Evolutionary conservation across 1,139 yeast genomes (phyloP).

Genomic region (Debaryomyces sp.): DNA sequence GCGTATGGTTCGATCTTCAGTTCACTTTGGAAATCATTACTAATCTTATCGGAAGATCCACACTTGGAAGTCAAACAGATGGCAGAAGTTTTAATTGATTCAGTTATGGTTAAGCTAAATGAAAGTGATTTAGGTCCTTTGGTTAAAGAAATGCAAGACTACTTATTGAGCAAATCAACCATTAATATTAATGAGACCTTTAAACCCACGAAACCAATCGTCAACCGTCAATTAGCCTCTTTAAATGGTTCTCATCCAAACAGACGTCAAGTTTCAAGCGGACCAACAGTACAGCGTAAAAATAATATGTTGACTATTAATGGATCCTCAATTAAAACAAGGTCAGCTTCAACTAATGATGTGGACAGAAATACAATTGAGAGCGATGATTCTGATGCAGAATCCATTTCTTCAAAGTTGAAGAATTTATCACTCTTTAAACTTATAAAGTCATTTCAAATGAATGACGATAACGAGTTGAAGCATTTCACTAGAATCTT

Average conservation of each 20-base stretch:
- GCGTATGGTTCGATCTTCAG: constrained; percentile 88
- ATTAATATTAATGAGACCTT: constrained; percentile 45
- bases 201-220: constrained; percentile 37
- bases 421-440: constrained; percentile 44
- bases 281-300: constrained; percentile 32
- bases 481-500: constrained; percentile 42
- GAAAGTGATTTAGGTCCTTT: constrained; percentile 68
- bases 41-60: constrained; percentile 87
- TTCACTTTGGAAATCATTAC: constrained; percentile 83
- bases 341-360: constrained; percentile 38
- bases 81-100: constrained; percentile 78
- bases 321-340: constrained; percentile 30
- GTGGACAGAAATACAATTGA: constrained; percentile 17
- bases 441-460: constrained; percentile 45
- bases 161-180: constrained; percentile 55
- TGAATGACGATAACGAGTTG: constrained; percentile 44
- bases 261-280: constrained; percentile 39
- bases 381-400: constrained; percentile 29
- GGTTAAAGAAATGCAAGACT: constrained; percentile 66
- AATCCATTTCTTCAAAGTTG: constrained; percentile 41
- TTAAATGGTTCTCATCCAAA: constrained; percentile 14
- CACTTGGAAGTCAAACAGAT: constrained; percentile 76
- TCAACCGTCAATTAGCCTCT: constrained; percentile 28
- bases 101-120: constrained; percentile 64
- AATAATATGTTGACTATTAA: constrained; percentile 31